Conservation (phyloP, 345 rosid species). For the Citrus hindsii region DNA sequence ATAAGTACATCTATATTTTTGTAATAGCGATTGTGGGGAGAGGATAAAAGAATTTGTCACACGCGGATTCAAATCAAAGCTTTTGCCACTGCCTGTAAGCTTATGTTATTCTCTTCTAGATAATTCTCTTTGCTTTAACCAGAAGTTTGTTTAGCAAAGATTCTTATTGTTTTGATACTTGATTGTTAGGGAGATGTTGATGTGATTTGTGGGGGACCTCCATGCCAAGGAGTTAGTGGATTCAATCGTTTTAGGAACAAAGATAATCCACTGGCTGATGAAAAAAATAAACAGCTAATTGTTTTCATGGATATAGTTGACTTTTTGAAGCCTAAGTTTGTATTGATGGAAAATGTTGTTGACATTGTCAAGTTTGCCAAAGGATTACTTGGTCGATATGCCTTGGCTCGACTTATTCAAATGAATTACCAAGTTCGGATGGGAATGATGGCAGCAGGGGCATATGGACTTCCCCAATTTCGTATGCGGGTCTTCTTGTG, state of each 20-base stretch:
- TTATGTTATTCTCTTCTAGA: neutral
- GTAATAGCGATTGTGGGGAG: slow-evolving; percentile 39
- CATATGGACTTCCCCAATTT: slow-evolving; percentile 86
- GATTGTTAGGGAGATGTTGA: slow-evolving; percentile 51
- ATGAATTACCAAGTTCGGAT: slow-evolving; percentile 69
- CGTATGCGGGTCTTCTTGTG: slow-evolving; percentile 72
- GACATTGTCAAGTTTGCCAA: slow-evolving; percentile 56
- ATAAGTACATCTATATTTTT: neutral
- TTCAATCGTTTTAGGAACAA: slow-evolving; percentile 58
- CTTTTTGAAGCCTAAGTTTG: slow-evolving; percentile 57
- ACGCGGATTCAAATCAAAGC: slow-evolving; percentile 35
- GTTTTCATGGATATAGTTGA: slow-evolving; percentile 71
- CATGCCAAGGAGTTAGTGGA: slow-evolving; percentile 88
- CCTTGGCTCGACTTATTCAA: slow-evolving; percentile 52
- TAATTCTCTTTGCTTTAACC: neutral
- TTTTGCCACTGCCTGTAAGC: slow-evolving; percentile 67
- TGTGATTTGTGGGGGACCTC: slow-evolving; percentile 89
- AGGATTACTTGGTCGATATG: slow-evolving; percentile 67
- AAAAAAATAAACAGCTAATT: slow-evolving; percentile 56
- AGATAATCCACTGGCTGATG: slow-evolving; percentile 48
- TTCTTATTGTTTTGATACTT: neutral
- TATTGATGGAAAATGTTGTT: slow-evolving; percentile 81
- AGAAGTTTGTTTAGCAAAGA: neutral
- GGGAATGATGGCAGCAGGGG: slow-evolving; percentile 89
- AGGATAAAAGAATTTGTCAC: slow-evolving; percentile 50